These are phyloP conservation scores for Lipomyces oligophaga DNA, from an alignment of 805 yeast genomes.

Conservation along the genomic window DNA sequence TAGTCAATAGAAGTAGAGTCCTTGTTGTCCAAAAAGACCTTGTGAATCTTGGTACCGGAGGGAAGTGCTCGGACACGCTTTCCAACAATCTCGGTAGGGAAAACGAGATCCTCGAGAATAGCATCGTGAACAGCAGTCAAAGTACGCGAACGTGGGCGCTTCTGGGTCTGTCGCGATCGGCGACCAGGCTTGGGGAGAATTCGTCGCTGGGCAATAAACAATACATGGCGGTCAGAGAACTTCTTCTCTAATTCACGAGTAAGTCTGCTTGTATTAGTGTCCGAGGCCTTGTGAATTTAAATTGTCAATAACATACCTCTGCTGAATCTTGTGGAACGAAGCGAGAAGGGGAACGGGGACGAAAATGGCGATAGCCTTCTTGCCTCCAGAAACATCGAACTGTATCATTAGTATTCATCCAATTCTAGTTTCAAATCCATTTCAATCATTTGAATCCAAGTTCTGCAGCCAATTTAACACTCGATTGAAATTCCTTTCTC, in stretches of 20 bases:
- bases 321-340: conserved; percentile 95
- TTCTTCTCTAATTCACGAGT: conserved; percentile 99
- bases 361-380: conserved; percentile 96
- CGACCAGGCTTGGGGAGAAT: conserved; percentile 99
- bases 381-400: conserved; percentile 96
- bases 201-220: conserved; percentile 99
- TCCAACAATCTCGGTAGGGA: conserved; percentile 99
- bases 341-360: conserved; percentile 94
- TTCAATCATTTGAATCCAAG: not conserved
- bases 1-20: conserved; percentile 95
- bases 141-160: conserved; percentile 99
- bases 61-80: conserved; percentile 98
- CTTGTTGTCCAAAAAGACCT: conserved; percentile 96
- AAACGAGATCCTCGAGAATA: conserved; percentile 96
- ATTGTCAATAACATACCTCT: conserved; percentile 32
- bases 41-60: conserved; percentile 98
- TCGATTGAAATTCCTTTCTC: too few species aligned
- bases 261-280: conserved; percentile 53
- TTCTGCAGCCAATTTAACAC: too few species aligned
- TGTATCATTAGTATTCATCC: conserved; percentile 21
- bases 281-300: not conserved
- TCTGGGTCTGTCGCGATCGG: conserved; percentile 86
- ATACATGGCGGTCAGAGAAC: conserved; percentile 99
- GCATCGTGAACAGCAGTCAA: conserved; percentile 98
- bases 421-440: too few species aligned